Base-by-base conservation (phyloP, 306 rosid species). In the Pachyrhizus erosus region DNA sequence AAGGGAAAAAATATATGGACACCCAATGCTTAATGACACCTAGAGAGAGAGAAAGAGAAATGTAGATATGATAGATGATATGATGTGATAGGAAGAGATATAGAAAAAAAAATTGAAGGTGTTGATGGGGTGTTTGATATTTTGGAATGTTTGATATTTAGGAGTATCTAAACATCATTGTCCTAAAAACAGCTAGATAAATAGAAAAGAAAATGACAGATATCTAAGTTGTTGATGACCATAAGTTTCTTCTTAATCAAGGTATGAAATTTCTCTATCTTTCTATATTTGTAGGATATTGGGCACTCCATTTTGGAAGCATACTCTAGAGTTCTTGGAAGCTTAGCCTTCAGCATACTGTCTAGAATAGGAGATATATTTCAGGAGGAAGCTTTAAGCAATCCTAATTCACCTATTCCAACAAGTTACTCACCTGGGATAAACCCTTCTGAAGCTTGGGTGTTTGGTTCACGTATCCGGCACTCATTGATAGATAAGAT, bases 261-360 rank as follows among this genome's bases (percentile, higher is more conserved):
- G 31, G 11, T 5, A n/a, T 79, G 29, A 23, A 46, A 49, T 58
- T 45, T 67, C 9, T 18, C 61, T 76, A 5, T 73, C 8, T 69
- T 10, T 39, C 33, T 6, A 66, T 81, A 60, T 82, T 6, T 66
- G 74, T 84, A 94, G 98, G 97, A 94, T 79, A 85, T 92, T 62
- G 98, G 94, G 17, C 89, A 87, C 79, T 84, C 90, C 54, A 88
- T 94, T 62, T 46, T 92, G 81, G 98, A 94, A 82, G 94, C 96
- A 7, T 94, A 94, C 83, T 94, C 98, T 23, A 84, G 97, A 73
- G 96, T 91, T 52, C 87, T 94, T 76, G 93, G 91, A 68, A 92
- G 88, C 88, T 83, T 94, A 86, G 96, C 97, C 14, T 89, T 85
- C 86, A 89, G 92, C 88, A 85, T 94, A 87, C 88, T 94, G 2